phyloP scores from a whole-genome alignment of 768 basidiomycete genomes.

The Pleurotus tuber-regium region DNA sequence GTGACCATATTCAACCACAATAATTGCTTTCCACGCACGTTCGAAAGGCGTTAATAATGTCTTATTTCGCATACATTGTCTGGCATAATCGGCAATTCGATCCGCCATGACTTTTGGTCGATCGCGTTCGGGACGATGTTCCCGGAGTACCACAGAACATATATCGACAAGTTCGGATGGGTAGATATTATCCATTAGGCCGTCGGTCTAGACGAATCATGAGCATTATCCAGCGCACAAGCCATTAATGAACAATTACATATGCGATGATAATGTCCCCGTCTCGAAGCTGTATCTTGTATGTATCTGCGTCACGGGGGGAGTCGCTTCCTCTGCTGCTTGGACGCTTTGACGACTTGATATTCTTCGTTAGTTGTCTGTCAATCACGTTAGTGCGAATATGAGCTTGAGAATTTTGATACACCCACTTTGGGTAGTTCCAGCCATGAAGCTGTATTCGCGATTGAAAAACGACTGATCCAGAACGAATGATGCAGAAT shows the following conservation, averaged over 20 bases:
- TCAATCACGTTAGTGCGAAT: conserved; percentile 11
- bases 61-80: conserved; percentile 65
- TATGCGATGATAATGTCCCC: conserved; percentile 52
- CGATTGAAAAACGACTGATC: conserved; percentile 55
- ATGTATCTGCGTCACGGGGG: conserved; percentile 44
- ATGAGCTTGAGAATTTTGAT: neutral
- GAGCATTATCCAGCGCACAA: conserved; percentile 24
- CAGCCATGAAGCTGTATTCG: conserved; percentile 51
- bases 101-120: conserved; percentile 73
- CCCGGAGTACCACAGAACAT: conserved; percentile 62
- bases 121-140: conserved; percentile 51
- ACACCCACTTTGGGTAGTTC: conserved; percentile 52
- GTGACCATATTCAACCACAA: neutral
- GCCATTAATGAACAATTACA: conserved; percentile 25
- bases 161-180: conserved; percentile 68
- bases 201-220: conserved; percentile 41
- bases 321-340: conserved; percentile 42
- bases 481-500: conserved; percentile 67
- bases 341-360: conserved; percentile 42
- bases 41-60: conserved; percentile 72
- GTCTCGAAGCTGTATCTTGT: conserved; percentile 42
- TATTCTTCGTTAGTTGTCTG: conserved; percentile 46
- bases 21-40: conserved; percentile 54
- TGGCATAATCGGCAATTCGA: conserved; percentile 66
- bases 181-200: conserved; percentile 60